Percentiles rank a stretch among this genome's conserved stretches.
Conservation (phyloP, 352 stramenopile genomes). For the Phytophthora lateralis region DNA sequence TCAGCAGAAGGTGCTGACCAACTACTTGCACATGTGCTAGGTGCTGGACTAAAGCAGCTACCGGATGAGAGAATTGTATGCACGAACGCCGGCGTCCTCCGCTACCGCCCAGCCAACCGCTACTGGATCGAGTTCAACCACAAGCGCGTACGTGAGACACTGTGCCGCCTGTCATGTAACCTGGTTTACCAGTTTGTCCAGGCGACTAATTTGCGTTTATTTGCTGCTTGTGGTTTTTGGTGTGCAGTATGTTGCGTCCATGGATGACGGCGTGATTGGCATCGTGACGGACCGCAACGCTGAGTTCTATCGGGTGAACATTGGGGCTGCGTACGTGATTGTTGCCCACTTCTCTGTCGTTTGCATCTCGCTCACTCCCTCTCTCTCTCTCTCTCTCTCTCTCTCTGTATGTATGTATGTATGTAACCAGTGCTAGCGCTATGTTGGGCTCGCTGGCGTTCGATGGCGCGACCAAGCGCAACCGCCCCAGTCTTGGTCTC, state of each 20-base stretch:
- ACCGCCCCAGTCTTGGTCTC: constrained; percentile 93
- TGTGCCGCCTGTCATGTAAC: neutral
- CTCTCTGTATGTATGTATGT: no score
- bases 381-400: constrained; percentile 3
- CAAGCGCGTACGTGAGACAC: constrained; percentile 65
- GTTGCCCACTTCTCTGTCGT: neutral
- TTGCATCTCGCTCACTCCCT: constrained; percentile 6
- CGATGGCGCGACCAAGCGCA: constrained; percentile 98
- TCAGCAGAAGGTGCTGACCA: neutral
- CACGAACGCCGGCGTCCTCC: constrained; percentile 84
- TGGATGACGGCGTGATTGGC: constrained; percentile 94
- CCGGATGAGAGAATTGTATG: constrained; percentile 64
- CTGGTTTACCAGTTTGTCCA: neutral
- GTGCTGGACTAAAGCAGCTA: constrained; percentile 65
- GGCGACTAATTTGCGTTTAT: neutral
- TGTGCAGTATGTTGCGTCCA: constrained; percentile 65
- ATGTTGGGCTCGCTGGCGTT: constrained; percentile 90
- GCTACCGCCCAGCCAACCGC: constrained; percentile 86
- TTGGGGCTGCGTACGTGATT: constrained; percentile 87
- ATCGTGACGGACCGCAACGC: constrained; percentile 94
- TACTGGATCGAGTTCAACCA: constrained; percentile 92
- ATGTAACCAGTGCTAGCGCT: constrained; percentile 57
- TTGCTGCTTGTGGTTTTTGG: constrained; percentile 7
- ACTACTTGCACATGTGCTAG: constrained; percentile 32
- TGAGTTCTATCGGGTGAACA: constrained; percentile 95